Evolutionary conservation across 768 basidiomycete species (phyloP), one percentile per base, ranked within the genome.

Genomic region (Suillus alpinus): DNA sequence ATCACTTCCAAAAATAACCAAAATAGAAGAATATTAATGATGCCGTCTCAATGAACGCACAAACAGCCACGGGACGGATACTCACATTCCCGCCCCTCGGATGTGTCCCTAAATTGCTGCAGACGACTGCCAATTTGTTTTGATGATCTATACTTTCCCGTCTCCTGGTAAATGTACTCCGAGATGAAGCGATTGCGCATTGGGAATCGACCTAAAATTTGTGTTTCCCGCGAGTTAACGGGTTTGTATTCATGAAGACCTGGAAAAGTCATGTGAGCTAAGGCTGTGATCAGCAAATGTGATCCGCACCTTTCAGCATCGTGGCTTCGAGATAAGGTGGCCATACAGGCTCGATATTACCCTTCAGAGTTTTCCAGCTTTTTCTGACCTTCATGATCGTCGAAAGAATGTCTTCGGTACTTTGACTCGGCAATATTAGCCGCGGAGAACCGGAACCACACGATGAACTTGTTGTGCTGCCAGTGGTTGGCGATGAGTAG

Each of bases 51-150:
- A 47, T 51, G 57, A 65, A 65, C 72, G 72, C 70, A 44, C 58
- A 53, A 63, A 57, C 53, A 20, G 37, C 36, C 26, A 53, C 32
- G 2, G 44, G 57, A 56, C 29, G 62, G 57, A 8, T 32, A 81
- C 88, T 74, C 70, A 91, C 90, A 76, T 70, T 83, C 78, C 71
- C 87, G 88, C 41, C 88, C 89, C 52, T 87, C 85, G 65, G 85
- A 82, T 2, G 88, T 87, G 71, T 92, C 89, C 65, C 88, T 77
- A 57, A 92, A 81, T 68, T 91, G 89, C 69, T 92, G 90, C 36
- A 92, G 77, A 59, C 90, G 87, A 68, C 87, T 89, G 60, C 90
- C 89, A 51, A 92, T 89, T 73, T 91, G 89, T 71, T 91, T 91
- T 26, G 89, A 83, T 8, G 87, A 87, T 61, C 90, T 81, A 62